Evolutionary conservation across 129 eudicot species (phyloP).

Genomic region (Apium graveolens): DNA sequence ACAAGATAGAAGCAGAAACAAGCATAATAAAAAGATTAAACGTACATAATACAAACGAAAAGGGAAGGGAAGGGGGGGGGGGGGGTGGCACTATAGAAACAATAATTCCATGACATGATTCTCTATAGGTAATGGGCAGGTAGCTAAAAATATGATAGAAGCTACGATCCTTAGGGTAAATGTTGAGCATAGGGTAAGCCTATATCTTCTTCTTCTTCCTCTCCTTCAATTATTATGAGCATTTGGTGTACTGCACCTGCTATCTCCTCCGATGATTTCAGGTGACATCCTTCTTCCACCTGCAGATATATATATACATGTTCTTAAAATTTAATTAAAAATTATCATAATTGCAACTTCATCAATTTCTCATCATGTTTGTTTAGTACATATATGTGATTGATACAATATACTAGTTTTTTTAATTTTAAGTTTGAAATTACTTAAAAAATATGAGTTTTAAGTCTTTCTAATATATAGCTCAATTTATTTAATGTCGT

Average conservation of each 20-base stretch:
- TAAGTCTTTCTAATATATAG: too few species aligned
- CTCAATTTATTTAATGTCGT: too few species aligned
- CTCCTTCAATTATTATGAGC: conserved; percentile 78
- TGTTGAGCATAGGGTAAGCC: conserved; percentile 36
- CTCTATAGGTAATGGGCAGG: conserved; percentile 21
- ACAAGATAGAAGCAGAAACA: conserved; percentile 17
- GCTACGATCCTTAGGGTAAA: conserved; percentile 17
- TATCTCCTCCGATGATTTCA: conserved; percentile 82
- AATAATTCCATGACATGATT: conserved; percentile 19
- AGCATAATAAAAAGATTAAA: neutral
- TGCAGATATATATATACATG: conserved; percentile 17
- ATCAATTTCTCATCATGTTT: neutral
- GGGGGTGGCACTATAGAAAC: conserved; percentile 21
- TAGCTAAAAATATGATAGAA: conserved; percentile 18
- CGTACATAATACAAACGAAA: neutral
- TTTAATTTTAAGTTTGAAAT: too few species aligned
- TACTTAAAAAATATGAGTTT: neutral
- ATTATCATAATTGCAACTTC: neutral
- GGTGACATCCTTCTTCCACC: conserved; percentile 97
- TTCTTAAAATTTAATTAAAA: too few species aligned
- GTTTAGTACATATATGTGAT: neutral
- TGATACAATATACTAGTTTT: too few species aligned
- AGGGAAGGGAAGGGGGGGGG: too few species aligned
- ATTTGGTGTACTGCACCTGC: conserved; percentile 94
- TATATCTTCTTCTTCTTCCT: conserved; percentile 51